Evolutionary conservation across 1,284 basidiomycete genomes (phyloP).

Genomic region (Peniophora sp.): DNA sequence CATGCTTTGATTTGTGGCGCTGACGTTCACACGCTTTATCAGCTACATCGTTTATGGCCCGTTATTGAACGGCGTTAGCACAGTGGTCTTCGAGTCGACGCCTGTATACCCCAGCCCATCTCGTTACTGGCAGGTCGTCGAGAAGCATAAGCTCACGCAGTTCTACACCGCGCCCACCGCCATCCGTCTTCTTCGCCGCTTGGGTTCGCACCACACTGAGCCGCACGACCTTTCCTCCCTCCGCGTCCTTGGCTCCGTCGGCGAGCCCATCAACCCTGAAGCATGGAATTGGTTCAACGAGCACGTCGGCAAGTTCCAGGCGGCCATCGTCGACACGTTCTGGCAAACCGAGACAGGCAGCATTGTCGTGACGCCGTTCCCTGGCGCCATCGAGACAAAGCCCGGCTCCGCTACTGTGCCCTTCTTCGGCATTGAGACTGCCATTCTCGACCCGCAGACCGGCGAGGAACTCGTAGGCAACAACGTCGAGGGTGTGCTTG

Average conservation of each 20-base stretch:
- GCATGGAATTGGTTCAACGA: conserved; percentile 99
- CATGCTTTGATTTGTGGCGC: neutral
- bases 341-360: conserved; percentile 99
- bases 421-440: conserved; percentile 93
- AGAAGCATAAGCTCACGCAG: conserved; percentile 90
- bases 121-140: conserved; percentile 95
- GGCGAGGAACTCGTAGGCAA: conserved; percentile 77
- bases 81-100: conserved; percentile 94
- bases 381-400: conserved; percentile 93
- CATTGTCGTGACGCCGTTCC: conserved; percentile 92
- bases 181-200: conserved; percentile 85
- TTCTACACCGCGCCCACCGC: conserved; percentile 93
- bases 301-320: conserved; percentile 83
- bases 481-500: conserved; percentile 88
- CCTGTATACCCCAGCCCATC: conserved; percentile 95
- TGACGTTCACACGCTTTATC: conserved; percentile 1
- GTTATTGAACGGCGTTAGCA: conserved; percentile 84
- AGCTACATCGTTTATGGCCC: conserved; percentile 97
- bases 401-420: conserved; percentile 95
- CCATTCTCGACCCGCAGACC: conserved; percentile 78
- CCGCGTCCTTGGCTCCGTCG: conserved; percentile 88
- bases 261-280: conserved; percentile 98
- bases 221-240: conserved; percentile 79
- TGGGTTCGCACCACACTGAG: conserved; percentile 85
- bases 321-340: conserved; percentile 94